Percentiles rank a stretch among this genome's conserved stretches.
Evolutionary conservation across 2,329 filamentous ascomycete species (phyloP).

Genomic region (Lachnellula cervina): DNA sequence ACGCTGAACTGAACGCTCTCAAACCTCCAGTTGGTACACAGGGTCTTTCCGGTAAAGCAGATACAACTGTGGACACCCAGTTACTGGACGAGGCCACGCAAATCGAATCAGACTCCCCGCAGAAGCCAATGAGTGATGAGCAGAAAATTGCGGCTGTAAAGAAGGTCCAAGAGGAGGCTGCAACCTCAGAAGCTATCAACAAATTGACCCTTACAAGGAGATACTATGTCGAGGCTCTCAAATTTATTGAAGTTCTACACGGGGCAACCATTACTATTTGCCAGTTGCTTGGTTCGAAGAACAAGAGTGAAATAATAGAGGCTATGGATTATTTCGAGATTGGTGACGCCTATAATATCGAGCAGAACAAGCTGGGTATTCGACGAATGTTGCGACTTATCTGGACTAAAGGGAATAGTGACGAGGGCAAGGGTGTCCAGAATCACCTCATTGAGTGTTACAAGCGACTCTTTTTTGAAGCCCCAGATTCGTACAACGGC

Average conservation of each 20-base stretch:
- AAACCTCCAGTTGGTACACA: slow-evolving; percentile 71
- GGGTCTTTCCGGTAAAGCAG: slow-evolving; percentile 64
- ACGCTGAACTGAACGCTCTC: slow-evolving; percentile 74
- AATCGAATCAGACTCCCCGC: slow-evolving; percentile 58
- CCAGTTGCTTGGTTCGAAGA: slow-evolving; percentile 85
- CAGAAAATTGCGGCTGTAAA: slow-evolving; percentile 67
- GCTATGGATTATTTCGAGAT: slow-evolving; percentile 98
- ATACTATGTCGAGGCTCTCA: slow-evolving; percentile 89
- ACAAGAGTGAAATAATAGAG: slow-evolving; percentile 98
- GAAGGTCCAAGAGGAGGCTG: slow-evolving; percentile 81
- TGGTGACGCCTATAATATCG: slow-evolving; percentile 91
- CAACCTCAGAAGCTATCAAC: slow-evolving; percentile 80
- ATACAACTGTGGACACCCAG: slow-evolving; percentile 68
- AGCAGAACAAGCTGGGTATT: slow-evolving; percentile 88
- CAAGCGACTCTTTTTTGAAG: slow-evolving; percentile 91
- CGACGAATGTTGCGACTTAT: slow-evolving; percentile 93
- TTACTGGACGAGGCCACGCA: slow-evolving; percentile 87
- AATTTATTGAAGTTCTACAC: slow-evolving; percentile 89
- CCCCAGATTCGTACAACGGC: slow-evolving; percentile 77
- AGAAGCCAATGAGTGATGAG: slow-evolving; percentile 74
- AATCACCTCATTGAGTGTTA: slow-evolving; percentile 96
- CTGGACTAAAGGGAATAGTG: slow-evolving; percentile 99
- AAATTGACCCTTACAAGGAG: slow-evolving; percentile 83
- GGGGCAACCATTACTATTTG: slow-evolving; percentile 74
- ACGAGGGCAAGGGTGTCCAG: slow-evolving; percentile 97